Evolutionary conservation across 2,329 filamentous ascomycete genomes (phyloP).

Genomic region (Fusarium tanahbumbuense): DNA sequence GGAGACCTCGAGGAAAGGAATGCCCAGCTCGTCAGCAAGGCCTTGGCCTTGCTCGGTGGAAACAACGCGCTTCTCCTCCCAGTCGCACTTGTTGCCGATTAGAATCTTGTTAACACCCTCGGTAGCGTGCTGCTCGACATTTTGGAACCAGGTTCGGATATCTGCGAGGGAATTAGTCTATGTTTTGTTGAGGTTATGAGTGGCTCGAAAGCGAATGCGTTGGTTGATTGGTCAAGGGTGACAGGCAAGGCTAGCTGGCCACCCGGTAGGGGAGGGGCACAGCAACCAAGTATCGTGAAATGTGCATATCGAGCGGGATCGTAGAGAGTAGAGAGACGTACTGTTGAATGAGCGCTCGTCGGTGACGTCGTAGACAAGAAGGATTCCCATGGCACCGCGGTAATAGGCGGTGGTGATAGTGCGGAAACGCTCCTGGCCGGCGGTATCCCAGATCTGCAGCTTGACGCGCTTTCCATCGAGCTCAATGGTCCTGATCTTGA

Average conservation of each 20-base stretch:
- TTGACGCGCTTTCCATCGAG: constrained; percentile 98
- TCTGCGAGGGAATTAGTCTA: constrained; percentile 65
- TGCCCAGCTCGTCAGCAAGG: constrained; percentile 93
- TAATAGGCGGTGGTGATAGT: constrained; percentile 99
- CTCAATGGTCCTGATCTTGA: constrained; percentile 99
- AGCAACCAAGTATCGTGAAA: constrained; percentile 1
- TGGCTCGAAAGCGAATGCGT: constrained; percentile 2
- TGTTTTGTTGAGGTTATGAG: constrained; percentile 18
- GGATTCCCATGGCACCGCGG: constrained; percentile 96
- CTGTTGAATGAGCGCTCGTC: constrained; percentile 96
- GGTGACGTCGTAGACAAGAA: constrained; percentile 98
- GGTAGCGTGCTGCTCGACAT: constrained; percentile 97
- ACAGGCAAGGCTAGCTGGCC: background rate
- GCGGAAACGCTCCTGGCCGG: constrained; percentile 96
- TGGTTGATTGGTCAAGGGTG: constrained; percentile 13
- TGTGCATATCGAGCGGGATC: background rate
- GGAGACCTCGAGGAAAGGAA: constrained; percentile 97
- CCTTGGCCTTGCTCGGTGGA: constrained; percentile 93
- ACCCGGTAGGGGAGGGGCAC: background rate
- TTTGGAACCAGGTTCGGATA: constrained; percentile 99
- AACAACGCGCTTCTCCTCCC: constrained; percentile 98
- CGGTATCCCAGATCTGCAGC: constrained; percentile 99
- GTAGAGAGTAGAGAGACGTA: constrained; percentile 58
- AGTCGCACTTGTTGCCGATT: constrained; percentile 99
- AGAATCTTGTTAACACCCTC: constrained; percentile 99